Base-by-base conservation (phyloP, 768 basidiomycete genomes). In the Nidularia pulvinata region DNA sequence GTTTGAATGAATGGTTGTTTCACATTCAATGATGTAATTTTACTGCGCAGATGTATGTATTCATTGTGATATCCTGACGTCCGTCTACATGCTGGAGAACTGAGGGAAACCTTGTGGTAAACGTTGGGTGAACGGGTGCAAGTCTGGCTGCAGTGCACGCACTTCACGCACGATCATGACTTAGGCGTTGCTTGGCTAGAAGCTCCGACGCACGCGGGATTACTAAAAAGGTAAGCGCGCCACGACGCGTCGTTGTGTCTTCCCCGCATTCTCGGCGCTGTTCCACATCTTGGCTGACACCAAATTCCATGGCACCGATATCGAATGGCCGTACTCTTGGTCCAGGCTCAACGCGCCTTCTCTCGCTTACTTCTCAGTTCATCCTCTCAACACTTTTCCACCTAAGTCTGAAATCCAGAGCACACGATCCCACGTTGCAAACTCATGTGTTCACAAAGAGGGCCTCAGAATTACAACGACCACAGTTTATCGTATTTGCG, bases 401-500 rank as follows among this genome's bases (percentile, higher is more conserved):
- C 37, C 37, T 39, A 39, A 7, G 7, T n/a, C 37, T 7, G 9
- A 7, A 39, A 7, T n/a, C n/a, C n/a, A n/a, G n/a, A n/a, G n/a
- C n/a, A n/a, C n/a, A 39, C 37, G n/a, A 39, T 39, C n/a, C 37
- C 37, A 7, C 7, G 9, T 39, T n/a, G 37, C 7, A 9, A 7
- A 45, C 50, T 44, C 37, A 30, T 39, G 43, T 37, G 34, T 62
- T 69, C 39, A 55, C 56, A 22, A 68, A 60, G 49, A 66, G 70
- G 30, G 67, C 59, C 2, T 57, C 44, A n/a, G 51, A 67, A 33
- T 68, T 73, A 53, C 65, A 71, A 50, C 49, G 55, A 11, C 50
- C 68, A 19, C 65, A 66, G 53, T 61, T 63, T 53, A 75, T 76
- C 56, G 67, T 67, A 50, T 79, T 79, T 50, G 75, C 67, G 45